phyloP scores from a whole-genome alignment of 2,329 filamentous ascomycete species.

The Rosellinia necatrix region DNA sequence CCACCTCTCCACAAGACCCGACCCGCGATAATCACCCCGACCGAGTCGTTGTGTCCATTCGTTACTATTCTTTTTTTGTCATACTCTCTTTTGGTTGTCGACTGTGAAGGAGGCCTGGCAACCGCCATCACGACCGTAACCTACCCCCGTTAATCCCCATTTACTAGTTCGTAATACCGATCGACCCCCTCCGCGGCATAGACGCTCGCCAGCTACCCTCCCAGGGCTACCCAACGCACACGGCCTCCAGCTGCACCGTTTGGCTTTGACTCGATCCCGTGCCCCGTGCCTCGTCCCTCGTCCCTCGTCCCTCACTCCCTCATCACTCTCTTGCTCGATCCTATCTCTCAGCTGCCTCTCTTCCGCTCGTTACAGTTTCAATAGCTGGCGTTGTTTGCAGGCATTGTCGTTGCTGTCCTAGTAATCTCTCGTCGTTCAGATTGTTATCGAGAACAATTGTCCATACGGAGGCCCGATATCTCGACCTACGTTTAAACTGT shows the following conservation, averaged over 20 bases:
- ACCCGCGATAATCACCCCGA: conserved; percentile 27
- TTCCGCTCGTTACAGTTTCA: conserved; percentile 37
- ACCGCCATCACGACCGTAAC: conserved; percentile 8
- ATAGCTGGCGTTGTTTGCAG: conserved; percentile 23
- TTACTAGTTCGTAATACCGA: conserved; percentile 27
- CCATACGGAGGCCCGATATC: conserved; percentile 25
- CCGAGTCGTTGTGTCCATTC: conserved; percentile 38
- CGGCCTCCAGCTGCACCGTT: conserved; percentile 7
- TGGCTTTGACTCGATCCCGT: conserved; percentile 30
- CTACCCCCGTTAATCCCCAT: neutral
- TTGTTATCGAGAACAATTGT: conserved; percentile 22
- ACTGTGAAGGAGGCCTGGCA: conserved; percentile 26
- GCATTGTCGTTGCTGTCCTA: conserved; percentile 17
- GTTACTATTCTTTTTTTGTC: conserved; percentile 30
- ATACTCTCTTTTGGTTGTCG: conserved; percentile 28
- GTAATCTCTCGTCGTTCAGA: conserved; percentile 8
- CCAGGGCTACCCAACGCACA: conserved; percentile 24
- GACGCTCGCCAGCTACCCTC: conserved; percentile 11
- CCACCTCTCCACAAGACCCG: conserved; percentile 28
- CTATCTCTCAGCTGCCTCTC: conserved; percentile 22
- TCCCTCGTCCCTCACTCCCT: neutral
- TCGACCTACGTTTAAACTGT: conserved; percentile 25
- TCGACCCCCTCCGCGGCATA: conserved; percentile 20
- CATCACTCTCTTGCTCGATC: conserved; percentile 22
- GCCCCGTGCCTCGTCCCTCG: no score